Base-by-base conservation (phyloP, 345 rosid genomes). In the Hypericum perforatum region DNA sequence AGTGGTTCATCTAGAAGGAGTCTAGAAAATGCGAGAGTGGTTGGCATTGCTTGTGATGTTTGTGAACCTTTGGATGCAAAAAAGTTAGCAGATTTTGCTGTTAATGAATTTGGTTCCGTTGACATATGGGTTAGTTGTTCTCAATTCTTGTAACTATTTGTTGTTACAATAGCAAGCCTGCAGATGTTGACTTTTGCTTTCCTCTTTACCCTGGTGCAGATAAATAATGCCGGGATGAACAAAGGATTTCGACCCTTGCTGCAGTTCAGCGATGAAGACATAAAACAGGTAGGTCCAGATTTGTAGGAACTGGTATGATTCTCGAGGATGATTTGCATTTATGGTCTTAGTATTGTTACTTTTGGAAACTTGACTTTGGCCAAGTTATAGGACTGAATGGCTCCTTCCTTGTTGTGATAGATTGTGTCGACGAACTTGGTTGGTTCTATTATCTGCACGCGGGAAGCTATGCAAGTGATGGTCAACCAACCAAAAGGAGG, bases 401-500 rank as follows among this genome's bases (percentile, higher is more conserved):
- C 11, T 41, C 16, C 42, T 39, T 9, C 45, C 58, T 13, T 49
- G 49, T 60, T 15, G n/a, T 68, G 58, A n/a, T 57, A 91, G 98
- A 91, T 87, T 68, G 95, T 91, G 49, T 86, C 92, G n/a, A 87
- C 96, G 56, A 91, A 91, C 68, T 69, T 91, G 69, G 84, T 91
- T 43, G 98, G 98, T 59, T 91, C 98, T 6, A 80, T 85, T 60
- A 80, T 91, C 13, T 91, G 98, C 67, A 91, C 98, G 22, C 79
- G 84, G 57, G 98, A 86, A 70, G 96, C 92, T 47, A 82, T 87
- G 95, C 70, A 41, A 1, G 68, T 87, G 54, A 91, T 91, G 95
- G 68, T 64, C 57, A 70, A 60, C 57, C 98, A 87, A 55, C 54
- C 67, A 16, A 82, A 74, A 40, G 89, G 95, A 10, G 96, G 96